Evolutionary conservation across 1,139 yeast genomes (phyloP).

Genomic region (Barnettozyma hawaiiensis): DNA sequence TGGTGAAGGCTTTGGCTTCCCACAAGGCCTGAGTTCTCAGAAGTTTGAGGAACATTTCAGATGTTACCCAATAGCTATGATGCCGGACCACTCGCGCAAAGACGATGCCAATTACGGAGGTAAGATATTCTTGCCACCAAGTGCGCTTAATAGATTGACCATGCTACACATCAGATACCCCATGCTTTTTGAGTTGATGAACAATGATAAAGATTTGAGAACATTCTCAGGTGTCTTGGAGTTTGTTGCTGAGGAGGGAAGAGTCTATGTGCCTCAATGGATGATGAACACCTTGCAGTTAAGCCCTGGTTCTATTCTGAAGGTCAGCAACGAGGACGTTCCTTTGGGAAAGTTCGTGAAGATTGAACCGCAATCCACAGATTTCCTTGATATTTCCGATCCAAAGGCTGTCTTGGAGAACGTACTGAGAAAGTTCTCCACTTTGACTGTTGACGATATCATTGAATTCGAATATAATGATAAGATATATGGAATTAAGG

Average conservation of each 20-base stretch:
- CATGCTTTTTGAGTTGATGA: conserved; percentile 79
- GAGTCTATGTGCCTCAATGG: conserved; percentile 95
- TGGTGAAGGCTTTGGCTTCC: conserved; percentile 19
- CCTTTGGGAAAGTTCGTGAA: conserved; percentile 86
- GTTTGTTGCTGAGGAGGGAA: conserved; percentile 95
- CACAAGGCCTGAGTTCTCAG: conserved; percentile 31
- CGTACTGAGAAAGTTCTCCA: conserved; percentile 82
- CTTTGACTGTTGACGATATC: conserved; percentile 78
- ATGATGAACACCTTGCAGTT: conserved; percentile 77
- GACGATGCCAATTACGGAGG: conserved; percentile 94
- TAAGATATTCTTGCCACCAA: conserved; percentile 89
- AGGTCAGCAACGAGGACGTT: conserved; percentile 70
- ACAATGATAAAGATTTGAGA: conserved; percentile 50
- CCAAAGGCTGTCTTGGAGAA: conserved; percentile 96
- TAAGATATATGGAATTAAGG: conserved; percentile 71
- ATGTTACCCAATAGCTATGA: conserved; percentile 87
- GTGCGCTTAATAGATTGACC: conserved; percentile 83
- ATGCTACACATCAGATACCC: conserved; percentile 90
- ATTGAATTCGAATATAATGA: conserved; percentile 85
- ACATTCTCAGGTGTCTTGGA: conserved; percentile 96
- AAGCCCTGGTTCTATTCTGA: conserved; percentile 74
- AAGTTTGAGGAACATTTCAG: conserved; percentile 77
- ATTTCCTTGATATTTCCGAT: conserved; percentile 87
- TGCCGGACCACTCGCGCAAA: conserved; percentile 74
- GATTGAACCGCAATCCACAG: conserved; percentile 92